Evolutionary conservation across 2,329 filamentous ascomycete genomes (phyloP), one percentile per base, ranked within the genome.

Genomic region (Hypoxylon sp.): DNA sequence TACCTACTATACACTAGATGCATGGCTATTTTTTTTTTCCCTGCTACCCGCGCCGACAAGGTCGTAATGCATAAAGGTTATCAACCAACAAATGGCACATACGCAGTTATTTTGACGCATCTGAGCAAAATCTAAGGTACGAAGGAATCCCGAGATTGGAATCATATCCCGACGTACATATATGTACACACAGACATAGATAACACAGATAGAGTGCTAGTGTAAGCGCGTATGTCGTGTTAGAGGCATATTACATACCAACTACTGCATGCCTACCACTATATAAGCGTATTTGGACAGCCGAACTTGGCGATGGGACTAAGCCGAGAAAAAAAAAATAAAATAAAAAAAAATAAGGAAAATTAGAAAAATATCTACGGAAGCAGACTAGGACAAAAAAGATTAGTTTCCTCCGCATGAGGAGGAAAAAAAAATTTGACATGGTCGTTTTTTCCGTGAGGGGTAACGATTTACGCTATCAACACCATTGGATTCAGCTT

Each of bases 391-490:
- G 44, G 24, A 29, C 46, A 37, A 50, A 61, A 47, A 13, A 14
- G 66, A 54, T 39, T 57, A 65, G 52, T 51, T 57, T 37, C 26
- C 59, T 66, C 64, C 64, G 65, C 65, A 63, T 26, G 58, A 66
- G 8, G 39, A 33, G 51, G n/a, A 55, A 55, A 17, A 44, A 44
- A 47, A 62, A 63, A 31, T 48, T 60, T 35, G 22, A 57, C 24
- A 47, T 42, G 47, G 33, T 3, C 42, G 24, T 24, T 10, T 6
- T 54, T 24, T 26, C 52, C 51, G 29, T 62, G 60, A 65, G 64
- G 64, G 64, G 64, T 55, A 67, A 64, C 6, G 64, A 70, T 70
- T 57, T 47, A 5, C 63, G 52, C 51, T 42, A 59, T 48, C 48
- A 33, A 55, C n/a, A 31, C 19, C 37, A 44, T 55, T 19, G 48